Percentiles rank a stretch among this genome's conserved stretches.
Conservation (phyloP, 768 basidiomycete species). For the Imleria badia region DNA sequence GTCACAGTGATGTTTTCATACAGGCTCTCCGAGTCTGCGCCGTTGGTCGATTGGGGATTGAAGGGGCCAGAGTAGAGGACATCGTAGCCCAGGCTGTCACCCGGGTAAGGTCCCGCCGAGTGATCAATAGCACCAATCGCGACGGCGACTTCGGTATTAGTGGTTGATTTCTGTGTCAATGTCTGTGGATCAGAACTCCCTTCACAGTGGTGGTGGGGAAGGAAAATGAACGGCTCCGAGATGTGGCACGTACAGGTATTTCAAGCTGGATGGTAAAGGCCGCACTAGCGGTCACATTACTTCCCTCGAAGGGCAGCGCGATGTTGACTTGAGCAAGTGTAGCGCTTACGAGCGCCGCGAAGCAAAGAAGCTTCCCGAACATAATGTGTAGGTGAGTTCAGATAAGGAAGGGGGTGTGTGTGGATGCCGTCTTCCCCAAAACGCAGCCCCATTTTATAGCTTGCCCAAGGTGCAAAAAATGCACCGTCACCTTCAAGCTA, state of each 20-base stretch:
- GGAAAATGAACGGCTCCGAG: background rate
- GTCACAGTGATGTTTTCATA: background rate
- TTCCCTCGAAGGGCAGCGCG: slow-evolving; percentile 33
- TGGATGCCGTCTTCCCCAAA: background rate
- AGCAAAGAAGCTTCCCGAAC: slow-evolving; percentile 12
- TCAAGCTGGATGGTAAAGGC: slow-evolving; percentile 39
- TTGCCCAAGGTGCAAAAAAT: too few relatives aligned
- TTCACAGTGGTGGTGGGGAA: too few relatives aligned
- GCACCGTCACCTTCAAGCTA: background rate
- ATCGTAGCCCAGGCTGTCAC: background rate
- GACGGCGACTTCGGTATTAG: background rate
- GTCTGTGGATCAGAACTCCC: background rate
- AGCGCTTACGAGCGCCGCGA: slow-evolving; percentile 5
- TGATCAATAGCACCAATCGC: slow-evolving; percentile 3
- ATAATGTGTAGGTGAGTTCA: background rate
- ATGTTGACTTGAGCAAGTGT: slow-evolving; percentile 44
- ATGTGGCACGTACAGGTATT: slow-evolving; percentile 36
- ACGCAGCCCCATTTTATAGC: slow-evolving; percentile 4
- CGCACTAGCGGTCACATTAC: slow-evolving; percentile 33
- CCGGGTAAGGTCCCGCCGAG: fast-evolving
- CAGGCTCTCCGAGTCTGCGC: background rate
- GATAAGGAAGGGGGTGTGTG: background rate
- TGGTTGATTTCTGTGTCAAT: background rate
- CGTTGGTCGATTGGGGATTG: background rate
- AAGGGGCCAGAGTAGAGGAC: slow-evolving; percentile 4